Evolutionary conservation across 768 basidiomycete genomes (phyloP).

Genomic region (Auriscalpium orientale): DNA sequence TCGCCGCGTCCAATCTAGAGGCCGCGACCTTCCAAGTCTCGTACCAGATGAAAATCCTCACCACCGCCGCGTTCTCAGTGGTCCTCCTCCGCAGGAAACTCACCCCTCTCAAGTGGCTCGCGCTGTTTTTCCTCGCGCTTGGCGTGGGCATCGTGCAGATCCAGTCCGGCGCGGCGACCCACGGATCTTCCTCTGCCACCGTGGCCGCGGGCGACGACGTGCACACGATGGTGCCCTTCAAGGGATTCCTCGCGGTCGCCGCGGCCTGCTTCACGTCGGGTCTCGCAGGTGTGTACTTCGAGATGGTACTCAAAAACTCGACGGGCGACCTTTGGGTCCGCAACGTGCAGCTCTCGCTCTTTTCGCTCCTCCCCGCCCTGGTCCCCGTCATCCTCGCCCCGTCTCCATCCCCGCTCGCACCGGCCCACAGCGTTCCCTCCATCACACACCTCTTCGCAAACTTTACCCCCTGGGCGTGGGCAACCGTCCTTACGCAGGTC

Average conservation of each 20-base stretch:
- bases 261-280: slow-evolving; percentile 94
- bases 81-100: slow-evolving; percentile 72
- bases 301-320: slow-evolving; percentile 92
- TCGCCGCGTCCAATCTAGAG: slow-evolving; percentile 88
- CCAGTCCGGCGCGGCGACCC: slow-evolving; percentile 20
- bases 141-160: slow-evolving; percentile 81
- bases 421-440: slow-evolving; percentile 25
- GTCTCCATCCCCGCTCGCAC: slow-evolving; percentile 24
- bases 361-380: slow-evolving; percentile 85
- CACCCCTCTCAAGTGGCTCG: slow-evolving; percentile 70
- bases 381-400: slow-evolving; percentile 59
- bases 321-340: slow-evolving; percentile 91
- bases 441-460: slow-evolving; percentile 61
- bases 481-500: slow-evolving; percentile 82
- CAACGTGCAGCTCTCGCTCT: slow-evolving; percentile 92
- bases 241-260: slow-evolving; percentile 84
- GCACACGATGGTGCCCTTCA: slow-evolving; percentile 70
- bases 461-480: slow-evolving; percentile 90
- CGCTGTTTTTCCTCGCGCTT: slow-evolving; percentile 76
- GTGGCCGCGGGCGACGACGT: slow-evolving; percentile 5
- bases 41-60: slow-evolving; percentile 97
- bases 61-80: slow-evolving; percentile 86
- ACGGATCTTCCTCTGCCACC: neutral
- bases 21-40: slow-evolving; percentile 96
- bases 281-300: slow-evolving; percentile 95